phyloP scores from a whole-genome alignment of 768 basidiomycete genomes.

The Tylopilus felleus region DNA sequence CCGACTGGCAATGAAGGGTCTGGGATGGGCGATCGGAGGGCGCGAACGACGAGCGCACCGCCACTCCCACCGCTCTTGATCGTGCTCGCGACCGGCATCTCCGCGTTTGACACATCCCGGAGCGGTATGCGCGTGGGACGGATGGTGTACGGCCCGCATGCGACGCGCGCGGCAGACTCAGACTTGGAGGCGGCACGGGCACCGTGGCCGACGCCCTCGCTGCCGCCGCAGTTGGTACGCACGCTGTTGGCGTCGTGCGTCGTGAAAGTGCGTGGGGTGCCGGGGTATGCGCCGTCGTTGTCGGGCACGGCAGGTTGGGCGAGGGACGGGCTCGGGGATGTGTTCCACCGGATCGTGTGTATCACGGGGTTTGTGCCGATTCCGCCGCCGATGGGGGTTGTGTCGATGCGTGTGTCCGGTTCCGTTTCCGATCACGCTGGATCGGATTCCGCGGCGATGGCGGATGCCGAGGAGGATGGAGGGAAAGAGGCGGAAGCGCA shows the following conservation, averaged over 20 bases:
- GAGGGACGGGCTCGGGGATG: slow-evolving; percentile 31
- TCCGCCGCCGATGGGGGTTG: slow-evolving; percentile 12
- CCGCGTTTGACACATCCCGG: slow-evolving; percentile 20
- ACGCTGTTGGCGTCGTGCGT: slow-evolving; percentile 17
- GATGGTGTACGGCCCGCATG: slow-evolving; percentile 19
- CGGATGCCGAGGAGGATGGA: background rate
- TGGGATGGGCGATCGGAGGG: slow-evolving; percentile 5
- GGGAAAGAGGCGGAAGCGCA: background rate
- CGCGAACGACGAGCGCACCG: slow-evolving; percentile 30
- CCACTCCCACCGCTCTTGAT: slow-evolving; percentile 31
- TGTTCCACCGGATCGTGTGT: slow-evolving; percentile 43
- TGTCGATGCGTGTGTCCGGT: background rate
- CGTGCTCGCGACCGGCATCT: slow-evolving; percentile 19
- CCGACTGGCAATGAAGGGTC: slow-evolving; percentile 8
- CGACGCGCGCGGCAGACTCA: slow-evolving; percentile 5
- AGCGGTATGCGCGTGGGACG: slow-evolving; percentile 19
- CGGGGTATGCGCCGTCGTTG: slow-evolving; percentile 11
- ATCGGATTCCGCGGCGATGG: too few relatives aligned
- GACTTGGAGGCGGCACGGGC: too few relatives aligned
- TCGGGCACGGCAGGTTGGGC: slow-evolving; percentile 21
- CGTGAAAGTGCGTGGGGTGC: slow-evolving; percentile 22
- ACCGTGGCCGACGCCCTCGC: slow-evolving; percentile 19
- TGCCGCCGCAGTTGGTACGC: slow-evolving; percentile 36
- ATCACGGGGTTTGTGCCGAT: slow-evolving; percentile 41
- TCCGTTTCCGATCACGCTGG: background rate